phyloP scores from a whole-genome alignment of 2,329 filamentous ascomycete genomes.

The Cercospora zeae-maydis region DNA sequence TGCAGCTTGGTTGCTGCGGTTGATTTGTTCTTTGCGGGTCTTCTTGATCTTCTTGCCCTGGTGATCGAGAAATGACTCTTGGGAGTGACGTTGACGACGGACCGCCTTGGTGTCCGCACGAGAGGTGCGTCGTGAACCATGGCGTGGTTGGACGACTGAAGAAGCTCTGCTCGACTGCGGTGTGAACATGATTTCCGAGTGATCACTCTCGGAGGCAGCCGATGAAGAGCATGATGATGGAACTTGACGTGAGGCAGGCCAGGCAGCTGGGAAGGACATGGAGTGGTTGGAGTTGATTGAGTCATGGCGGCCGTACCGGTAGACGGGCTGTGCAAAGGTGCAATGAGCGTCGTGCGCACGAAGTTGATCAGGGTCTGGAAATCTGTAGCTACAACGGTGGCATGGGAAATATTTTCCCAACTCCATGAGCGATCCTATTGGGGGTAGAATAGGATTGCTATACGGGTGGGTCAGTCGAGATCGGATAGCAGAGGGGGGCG shows the following conservation, averaged over 20 bases:
- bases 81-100: neutral
- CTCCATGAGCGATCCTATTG: conserved; percentile 1
- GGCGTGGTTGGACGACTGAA: conserved; percentile 2
- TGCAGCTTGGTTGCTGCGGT: conserved; percentile 14
- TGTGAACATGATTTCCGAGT: conserved; percentile 13
- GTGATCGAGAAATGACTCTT: neutral
- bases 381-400: neutral
- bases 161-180: conserved; percentile 16
- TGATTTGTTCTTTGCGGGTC: conserved; percentile 22
- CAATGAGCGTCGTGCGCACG: neutral
- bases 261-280: neutral
- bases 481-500: neutral
- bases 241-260: neutral
- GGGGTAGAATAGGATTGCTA: conserved; percentile 1
- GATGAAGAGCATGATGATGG: conserved; percentile 11
- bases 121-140: neutral
- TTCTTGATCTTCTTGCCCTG: conserved; percentile 18
- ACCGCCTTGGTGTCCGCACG: neutral
- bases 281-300: conserved; percentile 6
- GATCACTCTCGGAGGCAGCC: conserved; percentile 13
- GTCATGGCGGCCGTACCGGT: neutral
- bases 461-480: neutral
- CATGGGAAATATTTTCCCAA: neutral
- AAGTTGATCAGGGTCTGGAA: neutral
- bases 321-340: neutral